Base-by-base conservation (phyloP, 2,329 filamentous ascomycete species). In the Drechslera avenae region DNA sequence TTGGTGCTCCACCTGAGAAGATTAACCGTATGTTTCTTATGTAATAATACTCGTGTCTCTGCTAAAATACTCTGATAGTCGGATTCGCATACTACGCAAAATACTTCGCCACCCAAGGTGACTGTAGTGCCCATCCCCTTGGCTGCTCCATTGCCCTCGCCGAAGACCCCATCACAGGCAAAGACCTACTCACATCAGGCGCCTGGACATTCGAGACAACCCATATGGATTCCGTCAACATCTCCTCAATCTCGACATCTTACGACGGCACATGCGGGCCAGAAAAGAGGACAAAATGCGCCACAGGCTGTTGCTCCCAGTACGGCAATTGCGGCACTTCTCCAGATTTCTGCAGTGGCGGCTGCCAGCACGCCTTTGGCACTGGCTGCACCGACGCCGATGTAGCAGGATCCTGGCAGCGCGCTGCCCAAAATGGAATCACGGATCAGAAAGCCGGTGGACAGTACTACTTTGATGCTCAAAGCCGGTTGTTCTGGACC, bases 11-110 rank as follows among this genome's bases (percentile, higher is more conserved):
- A 0, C 67, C 82, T 0, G 66, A 73, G 35, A 85, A 84, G 67
- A 76, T 88, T 39, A 87, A 86, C 55, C 76, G 21, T 23, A 23
- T 7, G 21, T 23, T 23, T 23, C 21, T 23, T 23, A 23, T n/a
- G n/a, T n/a, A n/a, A n/a, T n/a, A n/a, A n/a, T n/a, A n/a, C n/a
- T n/a, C n/a, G n/a, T n/a, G n/a, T n/a, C n/a, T n/a, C n/a, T 23
- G 7, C 21, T 23, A 23, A 23, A 4, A 23, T 23, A 23, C 21
- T 23, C 21, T 23, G 21, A 23, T 4, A 23, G 21, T 89, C 2
- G 86, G 87, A 0, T 82, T 90, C 46, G 84, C 85, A 2, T 88
- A 86, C 65, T 89, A 89, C 67, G 81, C 82, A 39, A 89, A 89
- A 66, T 89, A 80, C 73, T 89, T 88, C 73, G 74, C 79, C 41